These are phyloP conservation scores for Penicillium occitanis DNA, from an alignment of 2,329 filamentous ascomycete species.

Conservation along the genomic window DNA sequence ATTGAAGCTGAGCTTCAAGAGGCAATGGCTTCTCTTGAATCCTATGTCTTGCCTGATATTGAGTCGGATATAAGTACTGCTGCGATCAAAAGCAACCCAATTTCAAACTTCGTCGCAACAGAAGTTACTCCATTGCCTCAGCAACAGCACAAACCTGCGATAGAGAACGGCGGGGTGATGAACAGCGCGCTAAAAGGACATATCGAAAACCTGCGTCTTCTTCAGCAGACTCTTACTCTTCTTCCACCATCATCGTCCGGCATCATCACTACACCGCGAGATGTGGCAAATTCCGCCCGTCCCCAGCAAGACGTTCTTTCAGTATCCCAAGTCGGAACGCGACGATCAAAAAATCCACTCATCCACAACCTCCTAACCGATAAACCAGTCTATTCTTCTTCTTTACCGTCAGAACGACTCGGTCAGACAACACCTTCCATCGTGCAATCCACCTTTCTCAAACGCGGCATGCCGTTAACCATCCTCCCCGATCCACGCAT, in stretches of 20 bases:
- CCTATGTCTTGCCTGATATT: not conserved
- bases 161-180: constrained; percentile 18
- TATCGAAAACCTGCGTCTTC: constrained; percentile 71
- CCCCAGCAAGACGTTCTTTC: constrained; percentile 32
- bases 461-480: constrained; percentile 84
- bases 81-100: constrained; percentile 41
- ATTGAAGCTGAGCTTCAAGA: constrained; percentile 63
- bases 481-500: constrained; percentile 72
- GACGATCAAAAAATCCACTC: constrained; percentile 73
- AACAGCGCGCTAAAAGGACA: constrained; percentile 46
- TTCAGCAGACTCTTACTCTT: constrained; percentile 68
- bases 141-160: constrained; percentile 15
- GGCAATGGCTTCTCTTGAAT: constrained; percentile 25
- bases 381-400: constrained; percentile 89
- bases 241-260: constrained; percentile 83
- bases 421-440: constrained; percentile 41
- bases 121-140: constrained; percentile 29
- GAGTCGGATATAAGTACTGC: constrained; percentile 16
- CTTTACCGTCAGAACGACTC: constrained; percentile 69
- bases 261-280: constrained; percentile 80
- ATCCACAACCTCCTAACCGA: constrained; percentile 96
- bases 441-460: constrained; percentile 74
- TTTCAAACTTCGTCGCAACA: constrained; percentile 44
- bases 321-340: constrained; percentile 53
- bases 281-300: constrained; percentile 66